Evolutionary conservation across 441 rosid genomes (phyloP).

Genomic region (Raphanus hybrid): DNA sequence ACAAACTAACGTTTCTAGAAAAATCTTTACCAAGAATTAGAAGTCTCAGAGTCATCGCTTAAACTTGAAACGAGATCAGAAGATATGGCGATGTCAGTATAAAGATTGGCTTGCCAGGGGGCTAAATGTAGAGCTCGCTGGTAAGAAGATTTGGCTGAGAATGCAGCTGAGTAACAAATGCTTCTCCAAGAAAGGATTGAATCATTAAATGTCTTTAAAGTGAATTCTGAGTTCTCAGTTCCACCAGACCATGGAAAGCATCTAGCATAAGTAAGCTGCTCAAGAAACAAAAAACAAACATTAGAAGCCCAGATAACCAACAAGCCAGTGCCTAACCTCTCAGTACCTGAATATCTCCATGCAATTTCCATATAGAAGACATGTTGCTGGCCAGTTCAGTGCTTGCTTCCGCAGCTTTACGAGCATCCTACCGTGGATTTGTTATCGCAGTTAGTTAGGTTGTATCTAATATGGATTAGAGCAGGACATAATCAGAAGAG

Average conservation of each 20-base stretch:
- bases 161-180: slow-evolving; percentile 61
- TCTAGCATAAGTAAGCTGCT: slow-evolving; percentile 76
- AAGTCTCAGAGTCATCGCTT: slow-evolving; percentile 44
- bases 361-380: slow-evolving; percentile 89
- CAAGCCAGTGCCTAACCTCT: background rate
- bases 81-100: slow-evolving; percentile 74
- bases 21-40: slow-evolving; percentile 63
- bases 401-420: slow-evolving; percentile 57
- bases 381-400: slow-evolving; percentile 62
- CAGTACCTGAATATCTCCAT: slow-evolving; percentile 83
- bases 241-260: slow-evolving; percentile 77
- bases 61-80: slow-evolving; percentile 71
- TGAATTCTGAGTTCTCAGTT: slow-evolving; percentile 45
- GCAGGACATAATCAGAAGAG: slow-evolving; percentile 18
- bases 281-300: slow-evolving; percentile 39
- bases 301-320: slow-evolving; percentile 19
- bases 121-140: slow-evolving; percentile 82
- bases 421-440: slow-evolving; percentile 66
- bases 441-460: slow-evolving; percentile 12
- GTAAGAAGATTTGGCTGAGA: slow-evolving; percentile 75
- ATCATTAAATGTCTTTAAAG: slow-evolving; percentile 49
- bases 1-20: slow-evolving; percentile 25
- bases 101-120: slow-evolving; percentile 92
- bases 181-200: slow-evolving; percentile 78
- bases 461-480: slow-evolving; percentile 1